Conservation (phyloP, 305 asterid genomes). For the Fraxinus xanthoxyloides region DNA sequence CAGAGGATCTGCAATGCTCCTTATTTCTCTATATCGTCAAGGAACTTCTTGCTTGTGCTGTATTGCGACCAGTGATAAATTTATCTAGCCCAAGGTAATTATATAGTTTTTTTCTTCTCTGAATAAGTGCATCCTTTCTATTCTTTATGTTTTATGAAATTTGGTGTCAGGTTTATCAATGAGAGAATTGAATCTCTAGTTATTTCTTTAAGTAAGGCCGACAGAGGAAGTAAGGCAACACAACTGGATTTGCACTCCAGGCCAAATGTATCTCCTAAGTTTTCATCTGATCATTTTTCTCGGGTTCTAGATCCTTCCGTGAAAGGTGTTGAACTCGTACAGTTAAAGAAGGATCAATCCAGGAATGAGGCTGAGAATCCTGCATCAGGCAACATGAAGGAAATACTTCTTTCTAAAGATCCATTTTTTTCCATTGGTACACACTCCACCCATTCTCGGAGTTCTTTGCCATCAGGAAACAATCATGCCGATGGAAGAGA, state of each 20-base stretch:
- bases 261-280: slow-evolving; percentile 41
- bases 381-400: slow-evolving; percentile 37
- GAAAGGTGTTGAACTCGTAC: slow-evolving; percentile 91
- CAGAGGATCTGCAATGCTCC: slow-evolving; percentile 83
- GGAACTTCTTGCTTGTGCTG: slow-evolving; percentile 95
- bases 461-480: slow-evolving; percentile 52
- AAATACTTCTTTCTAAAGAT: slow-evolving; percentile 59
- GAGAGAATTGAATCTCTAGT: slow-evolving; percentile 85
- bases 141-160: slow-evolving; percentile 34
- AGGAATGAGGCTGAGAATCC: slow-evolving; percentile 33
- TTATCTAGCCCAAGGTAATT: slow-evolving; percentile 85
- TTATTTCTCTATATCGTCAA: slow-evolving; percentile 65
- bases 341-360: slow-evolving; percentile 67
- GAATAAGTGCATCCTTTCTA: slow-evolving; percentile 21
- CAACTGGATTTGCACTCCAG: slow-evolving; percentile 42
- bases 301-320: slow-evolving; percentile 65
- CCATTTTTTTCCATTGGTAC: slow-evolving; percentile 80
- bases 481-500: slow-evolving; percentile 50
- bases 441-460: slow-evolving; percentile 73
- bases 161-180: slow-evolving; percentile 78
- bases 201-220: slow-evolving; percentile 55
- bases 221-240: slow-evolving; percentile 48
- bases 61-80: slow-evolving; percentile 87
- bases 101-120: slow-evolving; percentile 16
- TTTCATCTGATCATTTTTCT: slow-evolving; percentile 51